Conservation (phyloP, 495 filamentous ascomycete species). For the Aspergillus sclerotiicarbonarius region DNA sequence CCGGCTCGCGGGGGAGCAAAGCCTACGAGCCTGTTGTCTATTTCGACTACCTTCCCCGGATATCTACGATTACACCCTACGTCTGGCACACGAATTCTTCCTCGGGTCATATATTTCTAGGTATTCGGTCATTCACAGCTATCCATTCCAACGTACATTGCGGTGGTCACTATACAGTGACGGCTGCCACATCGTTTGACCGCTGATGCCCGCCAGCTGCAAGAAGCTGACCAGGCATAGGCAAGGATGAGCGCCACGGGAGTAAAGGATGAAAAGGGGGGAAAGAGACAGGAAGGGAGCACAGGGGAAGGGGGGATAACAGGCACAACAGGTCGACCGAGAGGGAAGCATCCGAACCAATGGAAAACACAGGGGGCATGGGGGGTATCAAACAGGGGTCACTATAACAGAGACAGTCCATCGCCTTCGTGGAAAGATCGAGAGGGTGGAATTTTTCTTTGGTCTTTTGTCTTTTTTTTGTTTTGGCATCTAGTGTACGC, state of each 20-base stretch:
- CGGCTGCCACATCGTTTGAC: slow-evolving; percentile 39
- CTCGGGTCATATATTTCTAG: not conserved
- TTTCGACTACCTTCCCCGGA: not conserved
- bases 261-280: slow-evolving; percentile 2
- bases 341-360: slow-evolving; percentile 6
- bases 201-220: slow-evolving; percentile 10
- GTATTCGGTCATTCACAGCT: slow-evolving; percentile 19
- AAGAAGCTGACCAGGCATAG: slow-evolving; percentile 6
- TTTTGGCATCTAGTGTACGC: slow-evolving; percentile 15
- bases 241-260: slow-evolving; percentile 38
- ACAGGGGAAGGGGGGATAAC: not conserved
- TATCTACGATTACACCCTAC: not conserved
- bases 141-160: slow-evolving; percentile 22
- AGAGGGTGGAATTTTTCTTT: slow-evolving; percentile 11
- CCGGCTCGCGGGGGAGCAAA: not conserved
- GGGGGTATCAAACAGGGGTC: slow-evolving; percentile 21
- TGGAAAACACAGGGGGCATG: slow-evolving; percentile 4
- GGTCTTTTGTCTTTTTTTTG: slow-evolving; percentile 13
- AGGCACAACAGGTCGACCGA: not conserved
- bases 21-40: not conserved
- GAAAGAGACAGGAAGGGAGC: slow-evolving; percentile 6
- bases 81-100: not conserved
- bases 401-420: not conserved
- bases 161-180: slow-evolving; percentile 30
- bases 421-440: not conserved